Evolutionary conservation across 2,329 filamentous ascomycete genomes (phyloP).

Genomic region (Mollisia scopiformis): DNA sequence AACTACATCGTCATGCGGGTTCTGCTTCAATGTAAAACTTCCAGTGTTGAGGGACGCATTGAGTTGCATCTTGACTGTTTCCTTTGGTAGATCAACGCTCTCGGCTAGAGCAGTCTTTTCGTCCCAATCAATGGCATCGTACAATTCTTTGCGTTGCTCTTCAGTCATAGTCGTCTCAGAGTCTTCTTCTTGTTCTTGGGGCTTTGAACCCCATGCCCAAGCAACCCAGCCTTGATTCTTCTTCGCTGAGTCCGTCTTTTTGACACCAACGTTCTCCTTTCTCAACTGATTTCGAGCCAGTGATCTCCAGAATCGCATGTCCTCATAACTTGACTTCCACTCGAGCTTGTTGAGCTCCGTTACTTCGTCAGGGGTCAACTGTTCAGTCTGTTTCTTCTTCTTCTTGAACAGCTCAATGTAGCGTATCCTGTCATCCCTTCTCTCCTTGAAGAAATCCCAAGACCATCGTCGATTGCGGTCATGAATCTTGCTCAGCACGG

Average conservation of each 20-base stretch:
- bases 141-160: constrained; percentile 93
- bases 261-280: constrained; percentile 91
- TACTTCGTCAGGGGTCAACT: constrained; percentile 68
- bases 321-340: constrained; percentile 88
- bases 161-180: constrained; percentile 91
- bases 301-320: constrained; percentile 96
- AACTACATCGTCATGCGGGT: constrained; percentile 73
- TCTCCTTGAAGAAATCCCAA: constrained; percentile 93
- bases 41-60: constrained; percentile 93
- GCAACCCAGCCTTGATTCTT: constrained; percentile 84
- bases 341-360: constrained; percentile 79
- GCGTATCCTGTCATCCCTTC: constrained; percentile 82
- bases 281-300: constrained; percentile 90
- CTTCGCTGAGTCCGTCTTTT: constrained; percentile 63
- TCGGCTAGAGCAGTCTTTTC: constrained; percentile 91
- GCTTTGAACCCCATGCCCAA: constrained; percentile 89
- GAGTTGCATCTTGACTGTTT: constrained; percentile 90
- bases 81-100: constrained; percentile 84
- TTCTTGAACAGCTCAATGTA: constrained; percentile 98
- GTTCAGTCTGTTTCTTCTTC: constrained; percentile 70
- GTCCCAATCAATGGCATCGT: constrained; percentile 97
- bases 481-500: constrained; percentile 91
- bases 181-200: constrained; percentile 59
- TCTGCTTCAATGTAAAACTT: constrained; percentile 90
- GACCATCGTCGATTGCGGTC: constrained; percentile 92